Conservation (phyloP, 768 basidiomycete species). For the Tulasnella sp. region DNA sequence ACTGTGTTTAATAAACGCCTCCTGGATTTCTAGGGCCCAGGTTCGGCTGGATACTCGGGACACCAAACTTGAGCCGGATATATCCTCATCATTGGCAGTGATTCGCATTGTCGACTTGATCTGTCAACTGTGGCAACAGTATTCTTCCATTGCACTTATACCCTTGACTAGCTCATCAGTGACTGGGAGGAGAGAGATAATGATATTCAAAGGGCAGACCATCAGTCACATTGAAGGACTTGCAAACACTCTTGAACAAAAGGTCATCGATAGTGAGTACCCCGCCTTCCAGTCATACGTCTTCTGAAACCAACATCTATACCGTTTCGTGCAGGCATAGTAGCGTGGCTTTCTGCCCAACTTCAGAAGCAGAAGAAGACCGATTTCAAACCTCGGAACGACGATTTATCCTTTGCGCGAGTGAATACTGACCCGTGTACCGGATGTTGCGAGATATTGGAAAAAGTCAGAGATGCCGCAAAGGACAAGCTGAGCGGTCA, state of each 20-base stretch:
- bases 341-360: conserved; percentile 65
- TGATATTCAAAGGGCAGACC: conserved; percentile 81
- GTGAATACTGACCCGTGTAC: conserved; percentile 92
- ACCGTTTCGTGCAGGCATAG: conserved; percentile 42
- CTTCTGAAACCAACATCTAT: neutral
- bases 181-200: conserved; percentile 86
- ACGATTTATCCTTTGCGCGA: conserved; percentile 88
- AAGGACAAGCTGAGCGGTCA: conserved; percentile 78
- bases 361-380: conserved; percentile 89
- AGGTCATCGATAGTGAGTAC: conserved; percentile 65
- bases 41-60: conserved; percentile 66
- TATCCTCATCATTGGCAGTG: conserved; percentile 51
- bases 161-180: conserved; percentile 78
- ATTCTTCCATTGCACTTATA: conserved; percentile 80
- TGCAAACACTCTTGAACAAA: conserved; percentile 71
- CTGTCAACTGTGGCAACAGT: conserved; percentile 95
- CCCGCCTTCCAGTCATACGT: neutral
- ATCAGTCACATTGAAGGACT: conserved; percentile 78
- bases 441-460: conserved; percentile 75
- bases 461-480: conserved; percentile 69
- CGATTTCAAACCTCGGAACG: conserved; percentile 95
- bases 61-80: conserved; percentile 67
- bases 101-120: conserved; percentile 74
- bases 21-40: conserved; percentile 47
- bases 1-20: neutral